phyloP scores from a whole-genome alignment of 169 alveolate genomes.

The Hammondia hammondi region DNA sequence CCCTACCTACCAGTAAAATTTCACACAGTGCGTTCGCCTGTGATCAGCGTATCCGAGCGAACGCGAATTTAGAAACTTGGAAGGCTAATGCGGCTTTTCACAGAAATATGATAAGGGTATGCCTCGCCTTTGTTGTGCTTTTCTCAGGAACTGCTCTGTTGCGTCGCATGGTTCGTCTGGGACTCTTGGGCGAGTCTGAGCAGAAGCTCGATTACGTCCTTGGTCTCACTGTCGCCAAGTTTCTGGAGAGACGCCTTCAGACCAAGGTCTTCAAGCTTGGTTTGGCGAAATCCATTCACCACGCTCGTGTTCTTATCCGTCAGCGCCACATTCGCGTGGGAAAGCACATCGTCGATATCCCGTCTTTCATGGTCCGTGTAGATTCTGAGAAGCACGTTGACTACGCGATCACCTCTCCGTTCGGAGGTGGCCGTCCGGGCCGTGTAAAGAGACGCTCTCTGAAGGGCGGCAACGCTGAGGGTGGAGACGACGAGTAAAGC shows the following conservation, averaged over 20 bases:
- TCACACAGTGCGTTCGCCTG: too few relatives aligned
- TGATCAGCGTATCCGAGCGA: too few relatives aligned
- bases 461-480: constrained; percentile 55
- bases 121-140: too few relatives aligned
- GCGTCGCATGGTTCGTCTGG: constrained; percentile 98
- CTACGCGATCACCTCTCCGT: constrained; percentile 94
- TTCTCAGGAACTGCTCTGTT: constrained; percentile 94
- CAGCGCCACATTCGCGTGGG: constrained; percentile 99
- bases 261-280: constrained; percentile 97
- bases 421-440: constrained; percentile 97
- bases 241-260: constrained; percentile 99
- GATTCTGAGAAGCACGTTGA: constrained; percentile 98
- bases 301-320: constrained; percentile 97
- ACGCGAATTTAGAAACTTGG: too few relatives aligned
- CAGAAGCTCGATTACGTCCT: constrained; percentile 98
- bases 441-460: constrained; percentile 93
- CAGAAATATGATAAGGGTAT: too few relatives aligned
- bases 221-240: constrained; percentile 96
- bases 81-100: too few relatives aligned
- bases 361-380: constrained; percentile 98
- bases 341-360: constrained; percentile 97
- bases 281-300: constrained; percentile 97
- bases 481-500: constrained; percentile 67
- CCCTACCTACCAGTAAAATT: too few relatives aligned
- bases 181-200: constrained; percentile 95